phyloP scores from a whole-genome alignment of 768 basidiomycete species.

The Hydnum rufescens region DNA sequence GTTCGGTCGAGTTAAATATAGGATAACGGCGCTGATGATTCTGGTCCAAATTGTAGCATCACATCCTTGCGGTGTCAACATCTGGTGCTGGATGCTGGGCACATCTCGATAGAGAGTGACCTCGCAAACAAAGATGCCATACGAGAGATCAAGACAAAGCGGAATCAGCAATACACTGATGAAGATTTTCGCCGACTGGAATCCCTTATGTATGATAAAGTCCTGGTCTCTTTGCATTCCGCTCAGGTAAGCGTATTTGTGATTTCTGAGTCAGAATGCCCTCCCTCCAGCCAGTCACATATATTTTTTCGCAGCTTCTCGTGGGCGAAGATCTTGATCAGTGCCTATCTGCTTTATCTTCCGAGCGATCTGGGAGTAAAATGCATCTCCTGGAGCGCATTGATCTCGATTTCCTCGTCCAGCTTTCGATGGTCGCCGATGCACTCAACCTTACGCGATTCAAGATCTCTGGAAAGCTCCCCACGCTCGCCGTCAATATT shows the following conservation, averaged over 20 bases:
- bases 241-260: conserved; percentile 48
- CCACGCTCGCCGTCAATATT: conserved; percentile 72
- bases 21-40: neutral
- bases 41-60: conserved; percentile 29
- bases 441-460: conserved; percentile 67
- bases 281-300: conserved; percentile 6
- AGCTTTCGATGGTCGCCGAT: conserved; percentile 81
- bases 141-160: conserved; percentile 59
- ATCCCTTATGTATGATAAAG: conserved; percentile 87
- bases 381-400: conserved; percentile 85
- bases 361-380: conserved; percentile 27
- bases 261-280: neutral
- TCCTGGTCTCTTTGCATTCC: conserved; percentile 60
- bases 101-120: conserved; percentile 82
- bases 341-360: conserved; percentile 60
- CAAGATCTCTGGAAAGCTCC: conserved; percentile 78
- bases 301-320: conserved; percentile 40
- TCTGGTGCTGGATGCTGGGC: conserved; percentile 86
- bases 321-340: conserved; percentile 67
- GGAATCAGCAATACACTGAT: conserved; percentile 65
- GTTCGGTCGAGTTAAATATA: neutral
- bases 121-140: conserved; percentile 70
- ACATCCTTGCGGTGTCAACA: conserved; percentile 61
- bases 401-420: conserved; percentile 71
- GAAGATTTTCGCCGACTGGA: conserved; percentile 75